Conservation (phyloP, 164 flowering plant species). For the Aristolochia contorta region DNA sequence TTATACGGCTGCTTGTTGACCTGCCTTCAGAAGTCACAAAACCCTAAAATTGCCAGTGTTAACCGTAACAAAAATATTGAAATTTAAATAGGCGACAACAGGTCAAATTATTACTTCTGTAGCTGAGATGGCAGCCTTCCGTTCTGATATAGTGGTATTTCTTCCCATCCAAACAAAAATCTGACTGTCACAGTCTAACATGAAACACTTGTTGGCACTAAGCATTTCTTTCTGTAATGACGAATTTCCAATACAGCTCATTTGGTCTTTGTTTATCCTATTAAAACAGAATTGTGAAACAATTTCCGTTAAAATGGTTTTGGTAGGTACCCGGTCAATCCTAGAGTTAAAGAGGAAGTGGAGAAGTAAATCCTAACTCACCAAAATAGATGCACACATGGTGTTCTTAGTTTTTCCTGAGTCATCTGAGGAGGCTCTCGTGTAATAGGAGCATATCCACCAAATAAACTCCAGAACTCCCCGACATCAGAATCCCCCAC, state of each 20-base stretch:
- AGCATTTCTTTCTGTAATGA: constrained; percentile 66
- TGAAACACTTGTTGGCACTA: constrained; percentile 68
- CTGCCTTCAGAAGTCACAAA: constrained; percentile 25
- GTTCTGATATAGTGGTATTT: constrained; percentile 78
- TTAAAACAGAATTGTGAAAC: constrained; percentile 44
- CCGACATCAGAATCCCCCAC: constrained; percentile 99
- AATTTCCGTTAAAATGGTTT: neutral
- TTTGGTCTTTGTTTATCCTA: constrained; percentile 53
- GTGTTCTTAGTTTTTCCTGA: constrained; percentile 32
- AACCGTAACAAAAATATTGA: no score
- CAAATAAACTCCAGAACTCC: constrained; percentile 95
- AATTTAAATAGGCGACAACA: neutral
- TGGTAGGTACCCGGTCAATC: neutral
- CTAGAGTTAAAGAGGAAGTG: neutral
- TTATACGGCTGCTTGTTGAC: constrained; percentile 60
- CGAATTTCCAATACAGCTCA: constrained; percentile 23
- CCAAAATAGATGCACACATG: constrained; percentile 49
- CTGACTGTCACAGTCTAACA: constrained; percentile 80
- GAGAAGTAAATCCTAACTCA: constrained; percentile 8
- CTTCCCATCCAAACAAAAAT: constrained; percentile 98
- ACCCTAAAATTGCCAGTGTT: no score
- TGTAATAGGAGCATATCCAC: constrained; percentile 99
- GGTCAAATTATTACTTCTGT: constrained; percentile 53
- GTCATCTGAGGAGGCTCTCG: constrained; percentile 54
- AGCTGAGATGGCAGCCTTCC: constrained; percentile 76